Base-by-base conservation (phyloP, 495 filamentous ascomycete species). In the Clavariopsis aquatica region DNA sequence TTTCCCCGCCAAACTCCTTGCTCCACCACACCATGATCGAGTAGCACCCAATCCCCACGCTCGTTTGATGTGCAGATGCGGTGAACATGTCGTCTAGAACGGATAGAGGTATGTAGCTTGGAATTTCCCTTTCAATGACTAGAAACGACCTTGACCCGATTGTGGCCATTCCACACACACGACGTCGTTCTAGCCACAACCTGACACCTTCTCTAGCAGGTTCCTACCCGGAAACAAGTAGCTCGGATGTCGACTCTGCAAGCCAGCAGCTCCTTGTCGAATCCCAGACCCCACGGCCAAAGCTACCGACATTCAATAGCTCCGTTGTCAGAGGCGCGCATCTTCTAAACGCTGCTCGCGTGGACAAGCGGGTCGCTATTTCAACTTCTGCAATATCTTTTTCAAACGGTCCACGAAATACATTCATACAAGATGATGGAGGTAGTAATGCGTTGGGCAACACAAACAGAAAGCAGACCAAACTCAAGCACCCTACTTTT, bases 311-410 rank as follows among this genome's bases (percentile, higher is more conserved):
- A 27, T 23, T n/a, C 10, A 38, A 34, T 7, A 52, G 8, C 13
- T 46, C 64, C 3, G 58, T 57, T n/a, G 52, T 58, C 12, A n/a
- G 28, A 36, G 41, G 58, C 49, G 60, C 65, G 7, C 53, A 31
- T 20, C 46, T 69, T 1, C 60, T 69, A 19, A 69, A 69, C 27
- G 65, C 65, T 17, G 65, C 65, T 12, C 65, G 65, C 26, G 41
- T 57, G 1, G 52, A 58, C 9, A 51, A 28, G 17, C 38, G 27
- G 0, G 17, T 7, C 36, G 13, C 20, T 15, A 0, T n/a, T n/a
- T 0, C 26, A 4, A 26, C 55, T 23, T 46, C 22, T 15, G 19
- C 17, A 15, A 19, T 23, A 1, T 27, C 63, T 9, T 60, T 46
- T 2, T 15, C 57, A 20, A 20, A 54, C 1, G 31, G 15, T 29